Conservation (phyloP, 148 eudicot species). For the Gaultheria prostrata region DNA sequence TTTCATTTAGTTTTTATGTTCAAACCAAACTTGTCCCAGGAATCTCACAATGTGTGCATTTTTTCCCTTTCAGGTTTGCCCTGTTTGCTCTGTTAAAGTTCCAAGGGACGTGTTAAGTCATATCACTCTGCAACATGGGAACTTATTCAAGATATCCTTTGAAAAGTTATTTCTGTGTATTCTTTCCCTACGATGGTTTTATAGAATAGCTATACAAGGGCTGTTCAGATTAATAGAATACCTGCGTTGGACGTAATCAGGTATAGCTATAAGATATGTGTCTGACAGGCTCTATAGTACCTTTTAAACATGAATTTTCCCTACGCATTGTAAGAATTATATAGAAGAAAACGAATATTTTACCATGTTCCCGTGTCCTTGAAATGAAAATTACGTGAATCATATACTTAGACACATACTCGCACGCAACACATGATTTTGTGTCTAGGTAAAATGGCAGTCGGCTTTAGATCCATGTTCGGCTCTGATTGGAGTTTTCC, state of each 20-base stretch:
- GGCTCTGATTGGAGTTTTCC: slow-evolving; percentile 22
- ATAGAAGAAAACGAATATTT: not conserved
- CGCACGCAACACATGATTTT: not conserved
- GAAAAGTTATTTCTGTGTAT: not conserved
- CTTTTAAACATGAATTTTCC: not conserved
- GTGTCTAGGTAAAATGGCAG: not conserved
- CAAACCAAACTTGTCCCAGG: not conserved
- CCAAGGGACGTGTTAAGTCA: slow-evolving; percentile 75
- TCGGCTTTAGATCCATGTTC: not conserved
- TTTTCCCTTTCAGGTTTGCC: slow-evolving; percentile 61
- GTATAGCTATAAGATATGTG: not conserved
- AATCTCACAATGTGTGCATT: slow-evolving; percentile 2
- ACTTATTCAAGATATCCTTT: slow-evolving; percentile 90
- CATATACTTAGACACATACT: not conserved
- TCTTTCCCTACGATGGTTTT: not conserved
- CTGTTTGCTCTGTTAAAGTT: slow-evolving; percentile 73
- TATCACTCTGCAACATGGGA: slow-evolving; percentile 80
- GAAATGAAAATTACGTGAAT: not conserved
- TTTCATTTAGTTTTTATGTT: not conserved
- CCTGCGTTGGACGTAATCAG: not conserved
- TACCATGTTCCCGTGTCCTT: not conserved
- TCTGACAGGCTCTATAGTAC: not conserved
- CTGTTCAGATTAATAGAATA: not conserved
- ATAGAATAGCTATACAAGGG: not conserved
- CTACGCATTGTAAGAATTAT: not conserved